Conservation (phyloP, 768 basidiomycete species). For the Hericium alpestre region DNA sequence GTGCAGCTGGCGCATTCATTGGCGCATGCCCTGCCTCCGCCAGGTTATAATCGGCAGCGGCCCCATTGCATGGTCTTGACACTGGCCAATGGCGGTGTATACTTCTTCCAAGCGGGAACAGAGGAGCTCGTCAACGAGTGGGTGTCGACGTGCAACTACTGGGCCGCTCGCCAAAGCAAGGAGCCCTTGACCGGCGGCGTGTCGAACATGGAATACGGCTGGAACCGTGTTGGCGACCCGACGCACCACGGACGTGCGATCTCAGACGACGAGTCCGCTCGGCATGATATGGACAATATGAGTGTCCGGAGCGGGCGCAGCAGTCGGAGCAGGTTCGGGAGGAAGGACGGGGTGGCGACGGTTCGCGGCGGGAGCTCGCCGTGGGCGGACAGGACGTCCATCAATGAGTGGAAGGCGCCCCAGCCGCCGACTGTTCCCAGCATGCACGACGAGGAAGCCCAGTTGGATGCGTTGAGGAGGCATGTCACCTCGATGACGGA, state of each 20-base stretch:
- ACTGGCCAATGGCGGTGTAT: conserved; percentile 79
- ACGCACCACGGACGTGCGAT: conserved; percentile 38
- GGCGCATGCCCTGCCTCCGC: conserved; percentile 78
- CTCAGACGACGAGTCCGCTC: conserved; percentile 46
- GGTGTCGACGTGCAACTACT: conserved; percentile 99
- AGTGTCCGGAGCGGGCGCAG: conserved; percentile 72
- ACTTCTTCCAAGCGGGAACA: conserved; percentile 97
- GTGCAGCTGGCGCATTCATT: conserved; percentile 81
- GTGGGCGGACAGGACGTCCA: conserved; percentile 61
- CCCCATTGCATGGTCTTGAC: conserved; percentile 95
- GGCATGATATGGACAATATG: conserved; percentile 47
- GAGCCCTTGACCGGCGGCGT: conserved; percentile 94
- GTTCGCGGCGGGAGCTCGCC: conserved; percentile 61
- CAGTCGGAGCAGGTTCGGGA: conserved; percentile 61
- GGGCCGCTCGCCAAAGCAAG: conserved; percentile 92
- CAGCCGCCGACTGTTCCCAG: conserved; percentile 76
- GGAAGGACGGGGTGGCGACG: conserved; percentile 58
- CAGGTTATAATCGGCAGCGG: conserved; percentile 83
- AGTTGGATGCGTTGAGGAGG: conserved; percentile 79
- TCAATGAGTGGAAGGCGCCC: conserved; percentile 94
- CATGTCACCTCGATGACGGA: conserved; percentile 67
- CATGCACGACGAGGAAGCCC: conserved; percentile 83
- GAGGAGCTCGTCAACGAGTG: conserved; percentile 98
- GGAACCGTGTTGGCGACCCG: conserved; percentile 68
- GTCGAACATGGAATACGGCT: conserved; percentile 99